phyloP scores from a whole-genome alignment of 1,284 basidiomycete genomes.

The Coniferiporia weirii region DNA sequence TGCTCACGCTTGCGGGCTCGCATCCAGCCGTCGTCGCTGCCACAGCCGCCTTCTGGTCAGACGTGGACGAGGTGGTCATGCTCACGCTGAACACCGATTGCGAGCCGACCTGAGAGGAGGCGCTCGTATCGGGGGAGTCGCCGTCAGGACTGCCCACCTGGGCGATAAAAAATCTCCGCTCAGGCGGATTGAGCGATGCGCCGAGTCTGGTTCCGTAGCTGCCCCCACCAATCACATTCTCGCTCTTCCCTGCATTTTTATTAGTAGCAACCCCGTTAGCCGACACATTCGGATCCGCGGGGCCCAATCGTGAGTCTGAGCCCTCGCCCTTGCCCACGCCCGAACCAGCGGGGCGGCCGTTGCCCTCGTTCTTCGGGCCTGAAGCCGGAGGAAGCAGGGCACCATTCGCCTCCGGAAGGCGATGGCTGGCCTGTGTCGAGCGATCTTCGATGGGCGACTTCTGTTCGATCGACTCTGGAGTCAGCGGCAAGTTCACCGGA shows the following conservation, averaged over 20 bases:
- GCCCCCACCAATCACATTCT: neutral
- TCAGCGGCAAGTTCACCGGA: neutral
- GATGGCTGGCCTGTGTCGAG: neutral
- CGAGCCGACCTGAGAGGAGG: conserved; percentile 5
- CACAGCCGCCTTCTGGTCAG: neutral
- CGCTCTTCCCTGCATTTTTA: neutral
- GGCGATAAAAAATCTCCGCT: conserved; percentile 1
- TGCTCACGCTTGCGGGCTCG: conserved; percentile 4
- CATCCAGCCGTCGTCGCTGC: neutral
- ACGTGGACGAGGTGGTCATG: neutral
- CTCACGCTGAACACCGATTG: neutral
- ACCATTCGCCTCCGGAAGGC: neutral
- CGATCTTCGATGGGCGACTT: neutral
- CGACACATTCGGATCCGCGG: neutral
- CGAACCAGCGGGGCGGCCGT: neutral
- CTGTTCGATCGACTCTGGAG: neutral
- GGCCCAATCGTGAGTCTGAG: neutral
- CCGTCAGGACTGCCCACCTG: conserved; percentile 3
- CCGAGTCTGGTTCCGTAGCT: neutral
- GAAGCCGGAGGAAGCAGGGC: neutral
- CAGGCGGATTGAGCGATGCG: neutral
- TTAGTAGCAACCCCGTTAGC: neutral
- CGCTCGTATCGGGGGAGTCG: conserved; percentile 9
- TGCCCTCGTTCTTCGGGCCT: neutral
- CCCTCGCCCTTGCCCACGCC: neutral